phyloP scores from a whole-genome alignment of 208 protist genomes.

The Trypanosoma vivax region DNA sequence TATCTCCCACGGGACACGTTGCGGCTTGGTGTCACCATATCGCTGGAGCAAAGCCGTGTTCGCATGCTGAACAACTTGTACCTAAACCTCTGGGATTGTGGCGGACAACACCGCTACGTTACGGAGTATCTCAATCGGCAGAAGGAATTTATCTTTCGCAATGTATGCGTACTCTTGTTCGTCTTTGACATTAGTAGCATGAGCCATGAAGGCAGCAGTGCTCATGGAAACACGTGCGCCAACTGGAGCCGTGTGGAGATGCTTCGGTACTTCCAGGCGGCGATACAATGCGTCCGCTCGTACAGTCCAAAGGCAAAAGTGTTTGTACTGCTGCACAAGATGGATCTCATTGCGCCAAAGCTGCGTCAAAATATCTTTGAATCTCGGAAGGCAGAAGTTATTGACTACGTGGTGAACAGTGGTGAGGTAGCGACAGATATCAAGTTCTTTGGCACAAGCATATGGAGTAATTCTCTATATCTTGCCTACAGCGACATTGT shows the following conservation, averaged over 20 bases:
- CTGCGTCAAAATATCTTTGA: slow-evolving; percentile 65
- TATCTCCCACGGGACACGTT: slow-evolving; percentile 95
- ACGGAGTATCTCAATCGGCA: slow-evolving; percentile 96
- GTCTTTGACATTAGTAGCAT: slow-evolving; percentile 97
- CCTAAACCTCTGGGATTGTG: slow-evolving; percentile 99
- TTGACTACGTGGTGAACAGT: slow-evolving; percentile 41
- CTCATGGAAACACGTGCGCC: slow-evolving; percentile 15
- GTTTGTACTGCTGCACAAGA: slow-evolving; percentile 99
- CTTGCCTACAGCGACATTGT: slow-evolving; percentile 93
- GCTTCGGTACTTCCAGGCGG: slow-evolving; percentile 95
- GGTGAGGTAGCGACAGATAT: slow-evolving; percentile 61
- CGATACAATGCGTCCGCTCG: slow-evolving; percentile 92
- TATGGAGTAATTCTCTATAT: slow-evolving; percentile 99
- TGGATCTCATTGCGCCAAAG: slow-evolving; percentile 91
- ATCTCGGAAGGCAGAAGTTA: slow-evolving; percentile 64
- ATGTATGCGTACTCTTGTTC: slow-evolving; percentile 98
- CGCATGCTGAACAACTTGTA: slow-evolving; percentile 98
- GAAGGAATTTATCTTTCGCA: slow-evolving; percentile 98
- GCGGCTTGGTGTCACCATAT: slow-evolving; percentile 92
- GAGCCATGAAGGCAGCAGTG: slow-evolving; percentile 45
- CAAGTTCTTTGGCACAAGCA: slow-evolving; percentile 96
- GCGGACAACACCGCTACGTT: slow-evolving; percentile 98
- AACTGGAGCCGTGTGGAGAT: slow-evolving; percentile 89
- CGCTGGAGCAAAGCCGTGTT: slow-evolving; percentile 97
- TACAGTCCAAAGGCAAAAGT: slow-evolving; percentile 97